phyloP scores from a whole-genome alignment of 192 early-diverging fungal genomes.

The Rhizophagus prolifer region DNA sequence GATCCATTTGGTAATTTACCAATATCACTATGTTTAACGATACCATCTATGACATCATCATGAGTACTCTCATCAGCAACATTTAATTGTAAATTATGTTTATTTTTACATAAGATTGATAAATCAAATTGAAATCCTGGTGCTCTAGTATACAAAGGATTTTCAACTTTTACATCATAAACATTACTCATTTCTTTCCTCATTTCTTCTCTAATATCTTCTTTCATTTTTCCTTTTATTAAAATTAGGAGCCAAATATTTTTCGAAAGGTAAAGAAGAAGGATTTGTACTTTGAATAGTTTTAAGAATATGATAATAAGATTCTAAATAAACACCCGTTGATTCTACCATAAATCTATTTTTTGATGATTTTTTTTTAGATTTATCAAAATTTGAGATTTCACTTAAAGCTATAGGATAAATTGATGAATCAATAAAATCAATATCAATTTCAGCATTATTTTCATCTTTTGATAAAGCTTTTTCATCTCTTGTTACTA shows the following conservation, averaged over 20 bases:
- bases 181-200: no score
- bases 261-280: constrained; percentile 39
- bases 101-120: neutral
- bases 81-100: neutral
- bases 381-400: neutral
- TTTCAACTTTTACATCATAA: neutral
- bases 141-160: neutral
- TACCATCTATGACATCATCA: neutral
- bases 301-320: constrained; percentile 38
- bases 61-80: neutral
- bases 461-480: constrained; percentile 26
- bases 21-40: neutral
- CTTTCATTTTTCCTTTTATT: no score
- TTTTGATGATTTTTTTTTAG: neutral
- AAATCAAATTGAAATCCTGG: constrained; percentile 18
- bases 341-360: constrained; percentile 43
- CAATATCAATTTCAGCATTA: constrained; percentile 30
- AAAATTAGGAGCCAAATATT: constrained; percentile 33
- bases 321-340: constrained; percentile 35
- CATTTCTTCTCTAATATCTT: neutral
- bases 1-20: no score
- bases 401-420: constrained; percentile 25
- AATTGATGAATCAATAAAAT: constrained; percentile 36
- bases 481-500: constrained; percentile 38
- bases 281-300: constrained; percentile 37